Evolutionary conservation across 2,329 filamentous ascomycete species (phyloP).

Genomic region (Dactylellina leptospora): DNA sequence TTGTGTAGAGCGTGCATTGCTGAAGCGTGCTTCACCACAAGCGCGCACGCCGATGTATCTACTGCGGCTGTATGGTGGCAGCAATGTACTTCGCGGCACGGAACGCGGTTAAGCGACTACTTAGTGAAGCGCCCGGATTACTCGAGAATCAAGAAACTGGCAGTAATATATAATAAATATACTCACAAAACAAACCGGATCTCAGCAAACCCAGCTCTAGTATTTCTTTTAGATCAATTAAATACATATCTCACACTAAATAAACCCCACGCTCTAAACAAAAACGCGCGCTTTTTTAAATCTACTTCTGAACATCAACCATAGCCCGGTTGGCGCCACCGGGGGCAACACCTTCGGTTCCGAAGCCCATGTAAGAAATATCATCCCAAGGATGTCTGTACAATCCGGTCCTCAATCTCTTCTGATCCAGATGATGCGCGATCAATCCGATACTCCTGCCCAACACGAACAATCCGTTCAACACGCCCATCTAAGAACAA

Average conservation of each 20-base stretch:
- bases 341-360: constrained; percentile 73
- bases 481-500: constrained; percentile 79
- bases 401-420: constrained; percentile 95
- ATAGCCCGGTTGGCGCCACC: constrained; percentile 88
- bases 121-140: not conserved
- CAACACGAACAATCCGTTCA: constrained; percentile 98
- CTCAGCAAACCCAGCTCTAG: constrained; percentile 10
- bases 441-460: constrained; percentile 98
- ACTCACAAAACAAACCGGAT: not conserved
- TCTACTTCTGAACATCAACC: constrained; percentile 70
- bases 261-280: not conserved
- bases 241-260: constrained; percentile 10
- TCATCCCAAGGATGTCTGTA: constrained; percentile 99
- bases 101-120: too few relatives aligned
- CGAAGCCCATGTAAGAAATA: constrained; percentile 92
- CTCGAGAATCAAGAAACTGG: not conserved
- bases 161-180: not conserved
- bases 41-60: too few relatives aligned
- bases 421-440: constrained; percentile 99
- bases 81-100: too few relatives aligned
- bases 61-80: too few relatives aligned
- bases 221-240: constrained; percentile 20
- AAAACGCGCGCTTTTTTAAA: not conserved
- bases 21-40: not conserved
- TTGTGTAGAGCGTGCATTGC: not conserved